Conservation (phyloP, 352 stramenopile genomes). For the Phytopythium aichiense region DNA sequence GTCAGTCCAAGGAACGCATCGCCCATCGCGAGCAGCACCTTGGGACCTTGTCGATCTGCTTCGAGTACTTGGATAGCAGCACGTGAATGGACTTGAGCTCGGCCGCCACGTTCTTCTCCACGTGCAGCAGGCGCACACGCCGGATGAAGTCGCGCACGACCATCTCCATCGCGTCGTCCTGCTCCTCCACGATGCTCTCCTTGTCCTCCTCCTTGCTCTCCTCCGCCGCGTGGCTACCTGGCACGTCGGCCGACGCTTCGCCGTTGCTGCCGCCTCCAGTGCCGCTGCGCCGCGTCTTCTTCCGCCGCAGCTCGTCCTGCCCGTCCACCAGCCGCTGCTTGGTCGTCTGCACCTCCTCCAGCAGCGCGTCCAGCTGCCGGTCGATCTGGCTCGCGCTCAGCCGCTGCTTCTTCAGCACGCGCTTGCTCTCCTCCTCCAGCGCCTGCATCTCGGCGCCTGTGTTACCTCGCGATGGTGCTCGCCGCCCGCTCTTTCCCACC, state of each 20-base stretch:
- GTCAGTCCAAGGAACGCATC: neutral
- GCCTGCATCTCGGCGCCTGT: conserved; percentile 33
- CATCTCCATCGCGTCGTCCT: conserved; percentile 61
- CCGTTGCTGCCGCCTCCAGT: neutral
- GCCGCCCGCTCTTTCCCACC: neutral
- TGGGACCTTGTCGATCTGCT: conserved; percentile 77
- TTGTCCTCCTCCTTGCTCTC: conserved; percentile 15
- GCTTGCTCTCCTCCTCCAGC: conserved; percentile 52
- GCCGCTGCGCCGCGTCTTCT: conserved; percentile 31
- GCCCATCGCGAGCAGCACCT: neutral
- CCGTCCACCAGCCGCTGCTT: conserved; percentile 55
- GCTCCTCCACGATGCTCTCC: conserved; percentile 30
- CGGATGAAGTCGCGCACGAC: conserved; percentile 66
- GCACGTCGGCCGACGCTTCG: neutral
- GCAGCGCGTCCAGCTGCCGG: conserved; percentile 53
- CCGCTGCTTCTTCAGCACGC: conserved; percentile 72
- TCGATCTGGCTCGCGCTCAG: conserved; percentile 57
- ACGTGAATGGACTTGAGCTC: conserved; percentile 71
- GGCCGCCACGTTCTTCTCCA: conserved; percentile 65
- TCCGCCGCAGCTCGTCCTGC: conserved; percentile 56
- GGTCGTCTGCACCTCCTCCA: conserved; percentile 52
- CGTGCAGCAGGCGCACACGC: conserved; percentile 56
- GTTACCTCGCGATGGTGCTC: too few relatives aligned
- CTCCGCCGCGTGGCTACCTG: conserved; percentile 14
- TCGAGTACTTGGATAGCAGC: conserved; percentile 70